phyloP scores from a whole-genome alignment of 2,329 filamentous ascomycete species.

The Pezicula neosporulosa region DNA sequence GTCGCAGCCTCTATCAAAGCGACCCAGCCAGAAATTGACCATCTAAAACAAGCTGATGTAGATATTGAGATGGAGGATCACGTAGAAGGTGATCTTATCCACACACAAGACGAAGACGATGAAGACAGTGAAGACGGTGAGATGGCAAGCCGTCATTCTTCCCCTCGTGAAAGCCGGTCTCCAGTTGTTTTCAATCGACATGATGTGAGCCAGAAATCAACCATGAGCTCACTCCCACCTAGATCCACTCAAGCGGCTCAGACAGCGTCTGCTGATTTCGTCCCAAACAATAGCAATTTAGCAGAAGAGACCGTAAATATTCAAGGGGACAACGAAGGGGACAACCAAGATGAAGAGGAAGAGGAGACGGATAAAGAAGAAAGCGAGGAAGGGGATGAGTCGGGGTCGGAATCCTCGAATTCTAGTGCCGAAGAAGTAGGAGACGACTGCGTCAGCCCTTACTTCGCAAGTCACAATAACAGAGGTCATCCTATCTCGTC shows the following conservation, averaged over 20 bases:
- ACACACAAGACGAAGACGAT: slow-evolving; percentile 2
- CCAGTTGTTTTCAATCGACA: slow-evolving; percentile 22
- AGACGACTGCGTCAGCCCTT: slow-evolving; percentile 10
- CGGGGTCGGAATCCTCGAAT: neutral
- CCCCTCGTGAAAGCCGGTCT: slow-evolving; percentile 24
- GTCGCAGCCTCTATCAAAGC: too few relatives aligned
- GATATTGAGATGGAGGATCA: slow-evolving; percentile 2
- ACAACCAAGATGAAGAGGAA: neutral
- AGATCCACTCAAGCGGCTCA: slow-evolving; percentile 2
- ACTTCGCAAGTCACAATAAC: slow-evolving; percentile 3
- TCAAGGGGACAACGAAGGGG: neutral
- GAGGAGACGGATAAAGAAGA: neutral
- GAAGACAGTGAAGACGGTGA: slow-evolving; percentile 9
- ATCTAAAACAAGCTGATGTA: slow-evolving; percentile 4
- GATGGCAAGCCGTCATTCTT: slow-evolving; percentile 17
- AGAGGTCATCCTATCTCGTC: neutral
- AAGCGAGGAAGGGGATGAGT: neutral
- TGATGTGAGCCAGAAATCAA: too few relatives aligned
- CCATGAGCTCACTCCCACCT: too few relatives aligned
- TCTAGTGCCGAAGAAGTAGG: slow-evolving; percentile 3
- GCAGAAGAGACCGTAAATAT: neutral
- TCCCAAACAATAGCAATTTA: neutral
- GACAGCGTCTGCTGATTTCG: neutral
- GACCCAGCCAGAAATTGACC: neutral
- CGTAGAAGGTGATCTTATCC: slow-evolving; percentile 5